Percentiles rank a stretch among this genome's conserved stretches.
Conservation (phyloP, 768 basidiomycete species). For the Cantharellus cinnabarinus region DNA sequence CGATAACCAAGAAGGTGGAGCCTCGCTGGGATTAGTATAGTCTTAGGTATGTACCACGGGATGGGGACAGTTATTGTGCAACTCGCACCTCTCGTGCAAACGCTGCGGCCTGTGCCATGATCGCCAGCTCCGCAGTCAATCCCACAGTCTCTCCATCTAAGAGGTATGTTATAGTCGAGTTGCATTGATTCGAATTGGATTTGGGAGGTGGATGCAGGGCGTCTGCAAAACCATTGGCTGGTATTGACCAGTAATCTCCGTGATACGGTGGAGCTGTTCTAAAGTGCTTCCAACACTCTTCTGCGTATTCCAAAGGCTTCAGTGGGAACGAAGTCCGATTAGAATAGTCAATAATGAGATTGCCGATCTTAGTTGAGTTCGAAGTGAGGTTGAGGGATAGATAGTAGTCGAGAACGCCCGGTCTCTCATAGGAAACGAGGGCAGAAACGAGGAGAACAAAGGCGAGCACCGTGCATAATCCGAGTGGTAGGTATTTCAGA, state of each 20-base stretch:
- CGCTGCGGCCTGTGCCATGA: constrained; percentile 46
- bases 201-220: background rate
- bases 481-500: too few relatives aligned
- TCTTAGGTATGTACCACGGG: background rate
- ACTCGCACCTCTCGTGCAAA: constrained; percentile 39
- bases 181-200: constrained; percentile 18
- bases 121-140: constrained; percentile 40
- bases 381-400: too few relatives aligned
- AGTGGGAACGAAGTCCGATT: constrained; percentile 41
- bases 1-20: constrained; percentile 46
- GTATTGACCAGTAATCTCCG: constrained; percentile 30
- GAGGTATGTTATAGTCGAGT: constrained; percentile 52
- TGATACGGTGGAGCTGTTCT: constrained; percentile 17
- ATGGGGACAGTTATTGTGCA: background rate
- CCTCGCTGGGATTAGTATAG: constrained; percentile 21
- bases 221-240: background rate
- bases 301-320: constrained; percentile 31
- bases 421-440: too few relatives aligned
- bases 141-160: constrained; percentile 40
- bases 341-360: constrained; percentile 26
- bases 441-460: too few relatives aligned
- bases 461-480: too few relatives aligned
- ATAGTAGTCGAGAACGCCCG: too few relatives aligned
- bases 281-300: constrained; percentile 33
- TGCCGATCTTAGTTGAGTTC: too few relatives aligned